These are phyloP conservation scores for Barbatosphaeria neglecta DNA, from an alignment of 495 filamentous ascomycete species.

Conservation along the genomic window DNA sequence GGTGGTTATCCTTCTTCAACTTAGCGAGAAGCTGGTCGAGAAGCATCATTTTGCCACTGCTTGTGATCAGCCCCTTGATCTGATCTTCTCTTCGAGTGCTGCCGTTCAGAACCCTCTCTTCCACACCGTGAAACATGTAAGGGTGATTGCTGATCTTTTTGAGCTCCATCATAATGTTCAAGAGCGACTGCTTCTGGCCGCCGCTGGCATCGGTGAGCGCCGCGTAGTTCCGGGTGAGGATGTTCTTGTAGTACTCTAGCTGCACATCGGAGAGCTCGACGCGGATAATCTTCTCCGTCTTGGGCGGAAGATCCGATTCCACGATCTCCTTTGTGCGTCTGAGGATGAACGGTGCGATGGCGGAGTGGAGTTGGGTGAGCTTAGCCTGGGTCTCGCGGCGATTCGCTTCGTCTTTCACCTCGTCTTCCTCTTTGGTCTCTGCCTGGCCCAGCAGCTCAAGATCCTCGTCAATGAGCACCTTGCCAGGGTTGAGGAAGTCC, in stretches of 20 bases:
- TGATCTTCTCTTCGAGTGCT: conserved; percentile 73
- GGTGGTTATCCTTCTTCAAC: conserved; percentile 80
- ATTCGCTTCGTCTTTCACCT: conserved; percentile 23
- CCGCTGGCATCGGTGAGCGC: conserved; percentile 81
- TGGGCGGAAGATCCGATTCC: conserved; percentile 87
- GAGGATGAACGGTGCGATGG: conserved; percentile 83
- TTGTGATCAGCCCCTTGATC: conserved; percentile 81
- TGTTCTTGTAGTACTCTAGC: conserved; percentile 97
- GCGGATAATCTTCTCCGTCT: conserved; percentile 96
- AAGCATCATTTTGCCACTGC: conserved; percentile 98
- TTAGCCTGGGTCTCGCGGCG: conserved; percentile 24
- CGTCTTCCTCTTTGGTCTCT: conserved; percentile 24
- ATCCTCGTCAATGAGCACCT: conserved; percentile 75
- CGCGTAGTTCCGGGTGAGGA: conserved; percentile 90
- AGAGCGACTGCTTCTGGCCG: conserved; percentile 82
- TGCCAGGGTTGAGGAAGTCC: conserved; percentile 89
- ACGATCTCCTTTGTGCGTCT: conserved; percentile 96
- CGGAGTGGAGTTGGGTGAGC: conserved; percentile 52
- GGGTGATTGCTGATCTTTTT: conserved; percentile 99
- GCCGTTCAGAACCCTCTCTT: conserved; percentile 71
- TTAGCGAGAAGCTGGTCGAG: conserved; percentile 88
- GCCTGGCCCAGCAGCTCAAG: conserved; percentile 49
- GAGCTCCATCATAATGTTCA: conserved; percentile 99
- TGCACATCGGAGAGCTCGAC: conserved; percentile 94
- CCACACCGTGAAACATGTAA: conserved; percentile 90